Percentiles rank a stretch among this genome's conserved stretches.
phyloP scores from a whole-genome alignment of 176 grass and related monocot genomes.

The Aegilops sharonensis region DNA sequence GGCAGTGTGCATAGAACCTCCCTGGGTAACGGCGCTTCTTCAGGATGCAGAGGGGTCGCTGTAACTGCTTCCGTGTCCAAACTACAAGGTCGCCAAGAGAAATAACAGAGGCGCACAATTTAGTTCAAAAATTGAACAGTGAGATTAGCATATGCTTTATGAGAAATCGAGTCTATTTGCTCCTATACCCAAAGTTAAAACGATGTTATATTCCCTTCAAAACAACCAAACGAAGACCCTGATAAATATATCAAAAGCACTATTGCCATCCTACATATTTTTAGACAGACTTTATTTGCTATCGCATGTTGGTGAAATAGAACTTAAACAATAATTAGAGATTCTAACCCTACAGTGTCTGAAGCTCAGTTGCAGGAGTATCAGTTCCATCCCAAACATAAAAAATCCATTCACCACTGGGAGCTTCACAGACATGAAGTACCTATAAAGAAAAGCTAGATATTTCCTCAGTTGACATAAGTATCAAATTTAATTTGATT shows the following conservation, averaged over 20 bases:
- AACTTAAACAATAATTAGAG: slow-evolving; percentile 14
- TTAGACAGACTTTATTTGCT: slow-evolving; percentile 4
- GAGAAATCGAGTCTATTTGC: slow-evolving; percentile 7
- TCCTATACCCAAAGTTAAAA: neutral
- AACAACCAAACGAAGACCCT: neutral
- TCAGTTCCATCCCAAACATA: slow-evolving; percentile 98
- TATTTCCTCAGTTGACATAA: slow-evolving; percentile 12
- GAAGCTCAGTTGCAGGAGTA: slow-evolving; percentile 47
- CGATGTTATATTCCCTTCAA: neutral
- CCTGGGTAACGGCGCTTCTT: slow-evolving; percentile 54
- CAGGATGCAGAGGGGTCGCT: slow-evolving; percentile 52
- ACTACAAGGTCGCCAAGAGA: slow-evolving; percentile 36
- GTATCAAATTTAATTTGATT: slow-evolving; percentile 9
- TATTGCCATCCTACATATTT: neutral
- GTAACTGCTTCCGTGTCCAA: slow-evolving; percentile 24
- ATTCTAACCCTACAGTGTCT: slow-evolving; percentile 25
- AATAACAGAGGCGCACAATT: slow-evolving; percentile 3
- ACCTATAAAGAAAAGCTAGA: slow-evolving; percentile 53
- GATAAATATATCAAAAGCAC: slow-evolving; percentile 5
- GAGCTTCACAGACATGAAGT: slow-evolving; percentile 69
- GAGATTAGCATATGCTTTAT: slow-evolving; percentile 10
- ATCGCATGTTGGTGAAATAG: neutral
- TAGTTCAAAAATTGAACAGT: slow-evolving; percentile 2
- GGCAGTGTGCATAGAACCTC: slow-evolving; percentile 69
- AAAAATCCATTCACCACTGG: slow-evolving; percentile 44